phyloP scores from a whole-genome alignment of 768 basidiomycete genomes.

The Lactarius deliciosus region DNA sequence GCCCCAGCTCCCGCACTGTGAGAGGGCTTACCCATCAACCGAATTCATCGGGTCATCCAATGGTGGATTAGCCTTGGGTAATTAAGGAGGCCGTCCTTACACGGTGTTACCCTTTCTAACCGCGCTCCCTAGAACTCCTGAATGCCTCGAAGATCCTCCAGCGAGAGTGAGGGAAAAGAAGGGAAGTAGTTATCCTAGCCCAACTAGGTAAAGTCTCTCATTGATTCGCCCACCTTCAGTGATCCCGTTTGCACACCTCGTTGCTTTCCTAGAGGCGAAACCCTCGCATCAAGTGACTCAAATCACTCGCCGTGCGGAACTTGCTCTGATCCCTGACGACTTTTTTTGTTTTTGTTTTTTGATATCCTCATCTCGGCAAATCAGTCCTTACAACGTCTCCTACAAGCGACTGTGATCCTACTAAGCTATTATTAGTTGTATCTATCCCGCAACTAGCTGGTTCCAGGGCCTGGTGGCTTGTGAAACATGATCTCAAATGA shows the following conservation, averaged over 20 bases:
- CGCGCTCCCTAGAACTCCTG: neutral
- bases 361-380: neutral
- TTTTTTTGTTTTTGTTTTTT: neutral
- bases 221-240: neutral
- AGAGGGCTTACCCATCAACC: constrained; percentile 15
- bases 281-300: neutral
- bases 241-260: neutral
- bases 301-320: neutral
- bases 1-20: neutral
- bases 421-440: neutral
- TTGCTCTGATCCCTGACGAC: neutral
- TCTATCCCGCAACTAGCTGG: neutral
- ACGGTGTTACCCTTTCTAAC: neutral
- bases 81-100: constrained; percentile 4
- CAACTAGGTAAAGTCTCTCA: neutral
- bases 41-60: constrained; percentile 17
- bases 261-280: neutral
- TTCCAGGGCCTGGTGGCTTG: neutral
- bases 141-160: neutral
- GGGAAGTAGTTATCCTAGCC: neutral
- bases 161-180: neutral
- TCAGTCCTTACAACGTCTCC: neutral
- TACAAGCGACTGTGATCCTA: neutral
- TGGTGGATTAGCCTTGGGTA: neutral
- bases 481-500: neutral